phyloP scores from a whole-genome alignment of 2,329 filamentous ascomycete species.

The Neofusicoccum parvum region DNA sequence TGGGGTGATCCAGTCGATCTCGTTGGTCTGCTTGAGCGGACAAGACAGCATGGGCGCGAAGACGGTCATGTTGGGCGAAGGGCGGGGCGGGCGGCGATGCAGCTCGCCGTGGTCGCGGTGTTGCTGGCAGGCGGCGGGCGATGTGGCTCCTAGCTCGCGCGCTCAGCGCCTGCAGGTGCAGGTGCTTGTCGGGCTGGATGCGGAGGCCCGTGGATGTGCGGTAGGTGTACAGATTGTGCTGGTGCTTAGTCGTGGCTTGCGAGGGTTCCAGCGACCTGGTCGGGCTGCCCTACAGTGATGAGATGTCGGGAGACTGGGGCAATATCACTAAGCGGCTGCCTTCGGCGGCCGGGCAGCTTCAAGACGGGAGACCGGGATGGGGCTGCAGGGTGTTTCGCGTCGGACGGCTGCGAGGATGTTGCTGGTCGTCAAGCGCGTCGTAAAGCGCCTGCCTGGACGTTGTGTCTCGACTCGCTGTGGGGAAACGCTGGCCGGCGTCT shows the following conservation, averaged over 20 bases:
- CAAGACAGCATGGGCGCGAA: conserved; percentile 94
- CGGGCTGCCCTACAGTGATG: not conserved
- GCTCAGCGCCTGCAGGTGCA: not conserved
- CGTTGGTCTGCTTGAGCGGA: conserved; percentile 90
- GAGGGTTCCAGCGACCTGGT: not conserved
- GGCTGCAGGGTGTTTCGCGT: not conserved
- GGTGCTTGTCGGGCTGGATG: not conserved
- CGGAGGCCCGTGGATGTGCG: not conserved
- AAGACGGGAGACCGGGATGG: not conserved
- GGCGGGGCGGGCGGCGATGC: conserved; percentile 5
- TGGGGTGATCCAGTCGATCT: conserved; percentile 95
- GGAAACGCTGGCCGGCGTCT: conserved; percentile 1
- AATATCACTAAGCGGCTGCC: not conserved
- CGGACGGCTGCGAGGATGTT: conserved; percentile 11
- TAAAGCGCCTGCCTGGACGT: conserved; percentile 4
- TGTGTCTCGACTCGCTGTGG: conserved; percentile 1
- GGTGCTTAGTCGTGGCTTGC: conserved; percentile 2
- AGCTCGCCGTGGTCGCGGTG: conserved; percentile 12
- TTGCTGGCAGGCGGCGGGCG: not conserved
- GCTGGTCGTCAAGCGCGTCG: not conserved
- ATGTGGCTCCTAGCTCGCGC: conserved; percentile 1
- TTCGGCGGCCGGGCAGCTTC: not conserved
- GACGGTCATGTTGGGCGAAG: conserved; percentile 33
- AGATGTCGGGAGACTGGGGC: not conserved
- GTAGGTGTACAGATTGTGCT: not conserved